Evolutionary conservation across 306 rosid genomes (phyloP), one percentile per base, ranked within the genome.

Genomic region (Amphicarpaea edgeworthii): DNA sequence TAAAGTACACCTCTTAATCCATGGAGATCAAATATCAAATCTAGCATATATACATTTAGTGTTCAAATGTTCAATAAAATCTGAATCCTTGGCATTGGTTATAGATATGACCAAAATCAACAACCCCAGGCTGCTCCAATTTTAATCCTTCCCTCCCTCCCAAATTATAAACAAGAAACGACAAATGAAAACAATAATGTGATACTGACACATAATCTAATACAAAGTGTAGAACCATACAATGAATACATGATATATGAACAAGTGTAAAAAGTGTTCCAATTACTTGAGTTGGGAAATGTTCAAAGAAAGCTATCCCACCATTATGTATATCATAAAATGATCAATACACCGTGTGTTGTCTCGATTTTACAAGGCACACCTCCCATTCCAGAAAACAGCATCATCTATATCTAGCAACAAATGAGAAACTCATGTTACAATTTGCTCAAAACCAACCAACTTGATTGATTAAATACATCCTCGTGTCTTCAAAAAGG

Each of bases 371-470:
- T 85, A 85, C 86, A 86, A 58, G 59, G 83, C 79, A 83, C 80
- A 51, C 77, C 53, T 42, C 61, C 61, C 80, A 83, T 62, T 64
- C 83, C 76, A 70, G 78, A 86, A 85, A 77, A 57, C 75, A n/a
- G n/a, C n/a, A n/a, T n/a, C n/a, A 79, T 68, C 64, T 79, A 79
- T 76, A 79, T 76, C 82, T 64, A 77, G 30, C 83, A 65, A 74
- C 85, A 80, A 81, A 80, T 41, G 73, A 80, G 72, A 72, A 67
- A 73, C 71, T 76, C 83, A 81, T 74, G 73, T 72, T 68, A 68
- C 85, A 79, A 41, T 78, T 68, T 78, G 75, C 78, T 77, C 77
- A 81, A 84, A 86, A 88, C 80, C 87, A 88, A 77, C 80, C 87
- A 88, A 79, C 87, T 71, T 84, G 55, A 53, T 65, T 41, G 62